Conservation (phyloP, 192 early-diverging fungal species). For the Coemansia sp. region DNA sequence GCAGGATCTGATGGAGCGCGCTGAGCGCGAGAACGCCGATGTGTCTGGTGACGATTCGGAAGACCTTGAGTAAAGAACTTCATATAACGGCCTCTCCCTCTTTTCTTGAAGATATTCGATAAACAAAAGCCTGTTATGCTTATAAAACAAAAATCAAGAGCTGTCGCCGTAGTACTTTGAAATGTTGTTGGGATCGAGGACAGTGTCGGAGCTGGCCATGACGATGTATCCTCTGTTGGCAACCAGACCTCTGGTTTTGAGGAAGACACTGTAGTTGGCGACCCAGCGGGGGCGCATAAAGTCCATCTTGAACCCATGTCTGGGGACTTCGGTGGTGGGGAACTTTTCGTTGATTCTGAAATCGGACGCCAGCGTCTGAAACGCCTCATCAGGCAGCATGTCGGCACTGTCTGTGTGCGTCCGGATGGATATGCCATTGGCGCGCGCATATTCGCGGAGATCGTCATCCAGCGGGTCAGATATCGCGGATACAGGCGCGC, state of each 20-base stretch:
- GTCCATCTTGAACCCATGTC: slow-evolving; percentile 49
- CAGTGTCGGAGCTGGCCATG: slow-evolving; percentile 57
- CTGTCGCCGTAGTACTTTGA: slow-evolving; percentile 9
- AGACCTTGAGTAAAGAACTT: not conserved
- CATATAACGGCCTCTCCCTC: not conserved
- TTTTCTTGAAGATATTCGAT: slow-evolving; percentile 10
- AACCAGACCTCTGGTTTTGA: slow-evolving; percentile 40
- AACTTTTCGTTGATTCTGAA: slow-evolving; percentile 54
- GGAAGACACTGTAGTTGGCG: slow-evolving; percentile 46
- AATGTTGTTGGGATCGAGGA: slow-evolving; percentile 42
- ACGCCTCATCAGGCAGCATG: slow-evolving; percentile 41
- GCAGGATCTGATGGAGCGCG: slow-evolving; percentile 82
- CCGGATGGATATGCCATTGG: slow-evolving; percentile 27
- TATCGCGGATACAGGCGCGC: not conserved
- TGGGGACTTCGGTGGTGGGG: slow-evolving; percentile 53
- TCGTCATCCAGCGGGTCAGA: slow-evolving; percentile 8
- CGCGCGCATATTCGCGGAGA: slow-evolving; percentile 25
- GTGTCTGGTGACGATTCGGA: slow-evolving; percentile 78
- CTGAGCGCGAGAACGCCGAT: slow-evolving; percentile 90
- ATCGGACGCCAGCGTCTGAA: slow-evolving; percentile 45
- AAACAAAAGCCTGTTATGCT: too few relatives aligned
- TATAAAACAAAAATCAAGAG: not conserved
- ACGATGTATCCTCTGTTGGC: slow-evolving; percentile 55
- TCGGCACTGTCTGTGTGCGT: slow-evolving; percentile 40
- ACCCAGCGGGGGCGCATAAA: slow-evolving; percentile 56